Evolutionary conservation across 148 eudicot genomes (phyloP).

Genomic region (Vaccinium myrtillus): DNA sequence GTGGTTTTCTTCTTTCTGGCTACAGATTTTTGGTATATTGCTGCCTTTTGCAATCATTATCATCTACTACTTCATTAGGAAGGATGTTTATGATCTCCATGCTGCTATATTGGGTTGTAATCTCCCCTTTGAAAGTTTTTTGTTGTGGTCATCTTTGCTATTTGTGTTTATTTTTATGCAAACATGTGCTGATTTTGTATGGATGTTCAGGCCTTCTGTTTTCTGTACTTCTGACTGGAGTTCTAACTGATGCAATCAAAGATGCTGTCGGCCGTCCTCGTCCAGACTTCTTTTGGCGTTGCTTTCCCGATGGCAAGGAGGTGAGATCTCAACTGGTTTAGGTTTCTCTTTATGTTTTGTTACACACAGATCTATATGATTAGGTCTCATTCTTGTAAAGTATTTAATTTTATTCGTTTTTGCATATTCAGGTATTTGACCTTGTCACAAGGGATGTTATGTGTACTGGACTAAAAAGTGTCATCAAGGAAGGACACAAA

Average conservation of each 20-base stretch:
- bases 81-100: slow-evolving; percentile 84
- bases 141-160: neutral
- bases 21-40: slow-evolving; percentile 69
- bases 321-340: slow-evolving; percentile 31
- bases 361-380: neutral
- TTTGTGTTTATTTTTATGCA: neutral
- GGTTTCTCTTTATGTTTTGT: neutral
- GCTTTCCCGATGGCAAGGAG: slow-evolving; percentile 83
- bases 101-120: slow-evolving; percentile 74
- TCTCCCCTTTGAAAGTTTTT: slow-evolving; percentile 7
- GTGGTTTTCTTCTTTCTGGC: slow-evolving; percentile 16
- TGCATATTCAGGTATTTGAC: slow-evolving; percentile 29
- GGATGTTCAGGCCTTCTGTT: slow-evolving; percentile 61
- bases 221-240: slow-evolving; percentile 80
- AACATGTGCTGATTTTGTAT: slow-evolving; percentile 5
- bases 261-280: slow-evolving; percentile 94
- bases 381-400: neutral
- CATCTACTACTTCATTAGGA: slow-evolving; percentile 65
- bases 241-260: slow-evolving; percentile 87
- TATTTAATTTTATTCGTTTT: neutral
- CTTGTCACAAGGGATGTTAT: slow-evolving; percentile 43
- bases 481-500: slow-evolving; percentile 87
- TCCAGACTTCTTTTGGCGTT: slow-evolving; percentile 95
- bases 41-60: slow-evolving; percentile 65
- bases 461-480: slow-evolving; percentile 62